These are phyloP conservation scores for Sarcodon sp. DNA, from an alignment of 768 basidiomycete genomes.

Conservation along the genomic window DNA sequence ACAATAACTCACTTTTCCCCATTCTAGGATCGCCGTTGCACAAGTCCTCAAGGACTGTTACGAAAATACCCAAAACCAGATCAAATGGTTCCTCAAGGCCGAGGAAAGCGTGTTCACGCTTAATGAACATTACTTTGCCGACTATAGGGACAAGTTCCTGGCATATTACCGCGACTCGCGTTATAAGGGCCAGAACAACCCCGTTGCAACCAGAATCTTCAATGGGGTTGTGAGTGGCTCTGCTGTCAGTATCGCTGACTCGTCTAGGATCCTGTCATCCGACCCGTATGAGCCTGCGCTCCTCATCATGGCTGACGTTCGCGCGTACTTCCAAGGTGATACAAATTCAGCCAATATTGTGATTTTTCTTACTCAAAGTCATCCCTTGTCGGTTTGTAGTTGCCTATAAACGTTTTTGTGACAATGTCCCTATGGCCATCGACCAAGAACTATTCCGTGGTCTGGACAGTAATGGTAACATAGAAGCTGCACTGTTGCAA, in stretches of 20 bases:
- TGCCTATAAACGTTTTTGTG: constrained; percentile 31
- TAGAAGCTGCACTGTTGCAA: constrained; percentile 30
- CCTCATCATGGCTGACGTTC: constrained; percentile 56
- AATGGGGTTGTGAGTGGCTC: constrained; percentile 20
- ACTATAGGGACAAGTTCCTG: constrained; percentile 24
- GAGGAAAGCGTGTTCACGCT: constrained; percentile 38
- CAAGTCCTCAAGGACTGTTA: constrained; percentile 36
- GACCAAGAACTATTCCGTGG: constrained; percentile 43
- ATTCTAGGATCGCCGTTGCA: constrained; percentile 32
- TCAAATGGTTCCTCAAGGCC: constrained; percentile 36
- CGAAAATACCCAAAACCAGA: constrained; percentile 21
- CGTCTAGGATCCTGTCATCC: constrained; percentile 34
- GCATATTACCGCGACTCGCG: constrained; percentile 12
- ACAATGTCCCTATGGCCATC: constrained; percentile 28
- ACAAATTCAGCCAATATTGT: constrained; percentile 5
- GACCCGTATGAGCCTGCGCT: constrained; percentile 46
- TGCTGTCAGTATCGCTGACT: constrained; percentile 24
- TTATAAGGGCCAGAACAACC: not conserved
- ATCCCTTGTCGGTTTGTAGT: constrained; percentile 10
- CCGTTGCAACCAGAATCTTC: not conserved
- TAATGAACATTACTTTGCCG: constrained; percentile 35
- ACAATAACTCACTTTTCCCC: not conserved
- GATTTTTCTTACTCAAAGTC: constrained; percentile 10
- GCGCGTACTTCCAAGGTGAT: constrained; percentile 66
- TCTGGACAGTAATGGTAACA: constrained; percentile 25